Percentiles rank a stretch among this genome's conserved stretches.
Evolutionary conservation across 208 protist species (phyloP).

Genomic region (Crithidia fasciculata): DNA sequence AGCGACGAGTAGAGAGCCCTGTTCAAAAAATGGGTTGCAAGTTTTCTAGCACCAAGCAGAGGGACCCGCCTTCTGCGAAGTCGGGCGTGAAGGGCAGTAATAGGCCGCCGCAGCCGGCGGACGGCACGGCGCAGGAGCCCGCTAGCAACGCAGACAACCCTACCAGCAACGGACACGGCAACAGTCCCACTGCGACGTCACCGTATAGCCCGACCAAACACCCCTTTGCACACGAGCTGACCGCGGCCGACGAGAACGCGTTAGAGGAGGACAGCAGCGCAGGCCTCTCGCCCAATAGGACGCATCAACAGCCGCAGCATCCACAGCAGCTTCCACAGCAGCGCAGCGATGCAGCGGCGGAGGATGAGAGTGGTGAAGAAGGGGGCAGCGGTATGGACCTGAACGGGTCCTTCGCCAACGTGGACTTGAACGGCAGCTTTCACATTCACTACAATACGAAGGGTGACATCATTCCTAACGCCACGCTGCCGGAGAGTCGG

Average conservation of each 20-base stretch:
- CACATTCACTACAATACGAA: slow-evolving; percentile 35
- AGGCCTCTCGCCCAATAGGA: not conserved
- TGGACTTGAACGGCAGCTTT: slow-evolving; percentile 41
- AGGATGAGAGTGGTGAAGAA: not conserved
- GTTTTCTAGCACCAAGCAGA: not conserved
- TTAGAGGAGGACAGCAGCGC: not conserved
- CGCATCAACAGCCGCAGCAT: no score
- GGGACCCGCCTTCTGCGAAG: not conserved
- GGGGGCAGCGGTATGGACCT: slow-evolving; percentile 14
- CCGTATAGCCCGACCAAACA: slow-evolving; percentile 1
- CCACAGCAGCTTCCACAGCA: no score
- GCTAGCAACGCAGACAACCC: not conserved
- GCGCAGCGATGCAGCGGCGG: not conserved
- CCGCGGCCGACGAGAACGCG: slow-evolving; percentile 2
- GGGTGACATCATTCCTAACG: slow-evolving; percentile 22
- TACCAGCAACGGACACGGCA: not conserved
- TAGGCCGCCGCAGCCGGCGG: not conserved
- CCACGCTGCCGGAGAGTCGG: slow-evolving; percentile 17
- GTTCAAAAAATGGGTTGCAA: slow-evolving; percentile 16
- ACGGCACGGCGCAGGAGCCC: not conserved
- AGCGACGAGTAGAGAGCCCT: no score
- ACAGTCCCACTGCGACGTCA: not conserved
- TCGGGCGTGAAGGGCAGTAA: not conserved
- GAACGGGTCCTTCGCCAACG: slow-evolving; percentile 32
- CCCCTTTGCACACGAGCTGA: not conserved